A percentile compares a stretch with the other conserved stretches of the same genome.
phyloP scores from a whole-genome alignment of 345 rosid genomes.

The Melaleuca alternifolia region DNA sequence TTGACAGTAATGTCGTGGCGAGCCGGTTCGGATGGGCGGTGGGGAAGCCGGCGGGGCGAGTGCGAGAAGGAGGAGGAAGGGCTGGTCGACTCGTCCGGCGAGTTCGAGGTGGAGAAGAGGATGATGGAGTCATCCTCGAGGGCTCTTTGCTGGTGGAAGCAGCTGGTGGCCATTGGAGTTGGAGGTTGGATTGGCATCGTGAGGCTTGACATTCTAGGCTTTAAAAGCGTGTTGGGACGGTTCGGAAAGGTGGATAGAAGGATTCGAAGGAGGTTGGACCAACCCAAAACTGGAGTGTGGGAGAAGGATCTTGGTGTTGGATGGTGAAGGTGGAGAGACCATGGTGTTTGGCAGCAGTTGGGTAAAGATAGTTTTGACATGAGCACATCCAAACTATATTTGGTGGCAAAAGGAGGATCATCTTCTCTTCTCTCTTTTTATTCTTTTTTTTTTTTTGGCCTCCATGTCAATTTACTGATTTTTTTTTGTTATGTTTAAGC shows the following conservation, averaged over 20 bases:
- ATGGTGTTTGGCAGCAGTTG: slow-evolving; percentile 30
- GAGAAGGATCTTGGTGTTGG: neutral
- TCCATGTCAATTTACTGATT: neutral
- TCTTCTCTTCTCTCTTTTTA: neutral
- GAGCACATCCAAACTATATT: neutral
- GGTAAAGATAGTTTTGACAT: slow-evolving; percentile 2
- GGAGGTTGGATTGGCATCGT: neutral
- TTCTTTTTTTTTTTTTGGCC: neutral
- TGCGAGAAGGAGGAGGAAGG: slow-evolving; percentile 54
- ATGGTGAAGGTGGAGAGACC: slow-evolving; percentile 1
- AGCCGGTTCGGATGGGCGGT: neutral
- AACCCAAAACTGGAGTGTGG: slow-evolving; percentile 18
- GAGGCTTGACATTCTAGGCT: neutral
- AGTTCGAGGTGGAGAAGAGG: slow-evolving; percentile 61
- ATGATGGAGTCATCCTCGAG: slow-evolving; percentile 47
- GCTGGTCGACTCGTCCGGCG: slow-evolving; percentile 51
- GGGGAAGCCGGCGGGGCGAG: slow-evolving; percentile 12
- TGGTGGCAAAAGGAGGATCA: too few relatives aligned
- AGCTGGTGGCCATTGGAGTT: slow-evolving; percentile 41
- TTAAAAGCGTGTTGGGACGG: neutral
- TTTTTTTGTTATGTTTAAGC: neutral
- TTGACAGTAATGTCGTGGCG: slow-evolving; percentile 18
- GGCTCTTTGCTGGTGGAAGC: slow-evolving; percentile 12
- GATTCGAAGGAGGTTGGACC: slow-evolving; percentile 24
- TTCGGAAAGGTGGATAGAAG: neutral